Conservation (phyloP, 2,329 filamentous ascomycete species). For the Fonsecaea erecta region DNA sequence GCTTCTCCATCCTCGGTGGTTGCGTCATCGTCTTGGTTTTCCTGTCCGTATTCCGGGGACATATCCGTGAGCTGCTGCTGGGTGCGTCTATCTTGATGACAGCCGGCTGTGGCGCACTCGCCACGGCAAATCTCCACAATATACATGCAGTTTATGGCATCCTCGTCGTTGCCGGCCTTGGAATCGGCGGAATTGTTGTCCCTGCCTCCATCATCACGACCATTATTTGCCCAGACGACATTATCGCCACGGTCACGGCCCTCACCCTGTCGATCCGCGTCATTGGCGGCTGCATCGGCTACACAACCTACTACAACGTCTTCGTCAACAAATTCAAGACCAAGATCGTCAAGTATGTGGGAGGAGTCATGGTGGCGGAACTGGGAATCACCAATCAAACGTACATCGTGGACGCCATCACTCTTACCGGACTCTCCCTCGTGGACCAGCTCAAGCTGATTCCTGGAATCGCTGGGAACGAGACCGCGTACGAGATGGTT, state of each 20-base stretch:
- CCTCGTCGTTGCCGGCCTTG: slow-evolving; percentile 64
- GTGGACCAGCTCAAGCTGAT: slow-evolving; percentile 56
- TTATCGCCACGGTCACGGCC: slow-evolving; percentile 71
- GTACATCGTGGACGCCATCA: slow-evolving; percentile 57
- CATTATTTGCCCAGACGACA: slow-evolving; percentile 70
- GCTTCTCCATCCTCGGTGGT: slow-evolving; percentile 65
- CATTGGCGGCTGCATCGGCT: slow-evolving; percentile 68
- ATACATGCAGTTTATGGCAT: slow-evolving; percentile 48
- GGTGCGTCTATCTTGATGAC: slow-evolving; percentile 66
- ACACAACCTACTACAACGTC: slow-evolving; percentile 61
- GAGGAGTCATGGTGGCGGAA: slow-evolving; percentile 54
- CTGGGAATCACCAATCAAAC: slow-evolving; percentile 56
- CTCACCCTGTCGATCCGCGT: slow-evolving; percentile 72
- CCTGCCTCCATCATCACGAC: slow-evolving; percentile 70
- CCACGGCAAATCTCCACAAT: slow-evolving; percentile 58
- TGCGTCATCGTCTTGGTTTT: slow-evolving; percentile 63
- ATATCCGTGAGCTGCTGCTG: slow-evolving; percentile 64
- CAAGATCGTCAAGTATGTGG: slow-evolving; percentile 56
- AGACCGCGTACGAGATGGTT: slow-evolving; percentile 57
- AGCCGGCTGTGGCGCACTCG: slow-evolving; percentile 57
- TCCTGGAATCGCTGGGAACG: slow-evolving; percentile 56
- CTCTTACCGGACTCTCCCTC: slow-evolving; percentile 59
- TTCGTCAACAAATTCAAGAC: slow-evolving; percentile 53
- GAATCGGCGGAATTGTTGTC: slow-evolving; percentile 70
- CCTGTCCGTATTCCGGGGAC: slow-evolving; percentile 60